Evolutionary conservation across 2,329 filamentous ascomycete species (phyloP), one percentile per base, ranked within the genome.

Genomic region (Alternaria solani): DNA sequence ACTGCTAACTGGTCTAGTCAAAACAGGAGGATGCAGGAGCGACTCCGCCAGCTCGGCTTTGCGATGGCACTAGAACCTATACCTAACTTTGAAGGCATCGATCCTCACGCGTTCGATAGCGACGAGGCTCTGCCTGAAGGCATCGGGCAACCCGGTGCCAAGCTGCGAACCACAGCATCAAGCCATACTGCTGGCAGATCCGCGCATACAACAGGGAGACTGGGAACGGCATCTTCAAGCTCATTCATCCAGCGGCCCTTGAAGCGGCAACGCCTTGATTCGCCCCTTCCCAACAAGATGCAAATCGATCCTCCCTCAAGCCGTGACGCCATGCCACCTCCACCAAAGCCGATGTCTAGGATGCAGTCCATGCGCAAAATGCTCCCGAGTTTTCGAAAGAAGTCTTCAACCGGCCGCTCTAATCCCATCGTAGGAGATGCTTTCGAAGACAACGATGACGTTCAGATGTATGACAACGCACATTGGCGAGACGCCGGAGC

Each of bases 291-390:
- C n/a, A 54, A 59, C 14, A 54, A 62, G 7, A 68, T 64, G 47
- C 68, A 67, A 7, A 32, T 62, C 28, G 59, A 65, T 34, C 18
- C 42, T 16, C 62, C 68, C 14, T 63, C 63, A 3, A 72, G 74
- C 53, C 73, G 75, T 39, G 74, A 79, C 16, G 46, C 69, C 11
- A 81, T 81, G 79, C 79, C 78, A 39, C 79, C 79, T 5, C 79
- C 79, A 11, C 25, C 65, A 12, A 72, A 74, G 48, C 64, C 71
- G 2, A 14, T 72, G 4, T 72, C 70, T 0, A 64, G 63, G 28
- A 75, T 75, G 60, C 66, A 62, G 18, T 76, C 72, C 14, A 57
- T 76, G 23, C 67, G 68, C 28, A 71, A 66, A 23, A 57, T 76
- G 7, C 61, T 73, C 12, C 71, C 74, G 0, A 62, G 41, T 1